phyloP scores from a whole-genome alignment of 495 filamentous ascomycete genomes.

The Xylaria flabelliformis region DNA sequence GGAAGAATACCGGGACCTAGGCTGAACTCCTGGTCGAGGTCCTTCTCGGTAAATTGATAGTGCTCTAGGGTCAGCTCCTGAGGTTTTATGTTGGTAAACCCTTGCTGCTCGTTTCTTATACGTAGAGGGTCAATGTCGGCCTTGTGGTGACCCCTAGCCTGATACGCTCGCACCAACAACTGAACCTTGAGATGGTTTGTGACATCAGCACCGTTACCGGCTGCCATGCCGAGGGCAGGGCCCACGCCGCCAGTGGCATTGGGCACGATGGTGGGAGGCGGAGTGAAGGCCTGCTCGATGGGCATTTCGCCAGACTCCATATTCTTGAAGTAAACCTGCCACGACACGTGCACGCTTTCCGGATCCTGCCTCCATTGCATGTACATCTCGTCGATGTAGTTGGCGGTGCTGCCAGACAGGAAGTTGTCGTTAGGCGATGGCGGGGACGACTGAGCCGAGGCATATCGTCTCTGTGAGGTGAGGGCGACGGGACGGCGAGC shows the following conservation, averaged over 20 bases:
- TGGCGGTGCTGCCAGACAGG: slow-evolving; percentile 91
- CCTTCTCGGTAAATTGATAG: slow-evolving; percentile 94
- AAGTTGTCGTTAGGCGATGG: slow-evolving; percentile 87
- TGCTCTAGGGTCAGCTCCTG: slow-evolving; percentile 92
- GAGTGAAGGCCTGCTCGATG: slow-evolving; percentile 93
- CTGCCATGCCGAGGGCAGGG: slow-evolving; percentile 69
- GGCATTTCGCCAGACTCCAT: slow-evolving; percentile 99
- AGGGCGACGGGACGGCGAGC: slow-evolving; percentile 59
- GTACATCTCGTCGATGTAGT: slow-evolving; percentile 99
- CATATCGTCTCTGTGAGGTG: slow-evolving; percentile 55
- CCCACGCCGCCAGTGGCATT: slow-evolving; percentile 78
- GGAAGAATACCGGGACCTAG: slow-evolving; percentile 96
- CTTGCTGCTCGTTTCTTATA: slow-evolving; percentile 84
- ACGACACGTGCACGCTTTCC: slow-evolving; percentile 92
- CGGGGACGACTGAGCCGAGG: slow-evolving; percentile 48
- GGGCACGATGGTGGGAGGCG: slow-evolving; percentile 89
- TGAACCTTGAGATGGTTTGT: slow-evolving; percentile 98
- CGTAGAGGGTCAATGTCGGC: slow-evolving; percentile 95
- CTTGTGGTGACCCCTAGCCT: slow-evolving; percentile 97
- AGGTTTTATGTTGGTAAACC: slow-evolving; percentile 86
- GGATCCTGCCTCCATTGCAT: slow-evolving; percentile 95
- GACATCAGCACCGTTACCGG: slow-evolving; percentile 79
- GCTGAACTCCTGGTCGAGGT: slow-evolving; percentile 89
- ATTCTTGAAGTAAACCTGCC: slow-evolving; percentile 99
- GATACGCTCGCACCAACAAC: slow-evolving; percentile 93